Percentiles rank a stretch among this genome's conserved stretches.
Evolutionary conservation across 2,329 filamentous ascomycete genomes (phyloP).

Genomic region (Alternaria novae-zelandiae): DNA sequence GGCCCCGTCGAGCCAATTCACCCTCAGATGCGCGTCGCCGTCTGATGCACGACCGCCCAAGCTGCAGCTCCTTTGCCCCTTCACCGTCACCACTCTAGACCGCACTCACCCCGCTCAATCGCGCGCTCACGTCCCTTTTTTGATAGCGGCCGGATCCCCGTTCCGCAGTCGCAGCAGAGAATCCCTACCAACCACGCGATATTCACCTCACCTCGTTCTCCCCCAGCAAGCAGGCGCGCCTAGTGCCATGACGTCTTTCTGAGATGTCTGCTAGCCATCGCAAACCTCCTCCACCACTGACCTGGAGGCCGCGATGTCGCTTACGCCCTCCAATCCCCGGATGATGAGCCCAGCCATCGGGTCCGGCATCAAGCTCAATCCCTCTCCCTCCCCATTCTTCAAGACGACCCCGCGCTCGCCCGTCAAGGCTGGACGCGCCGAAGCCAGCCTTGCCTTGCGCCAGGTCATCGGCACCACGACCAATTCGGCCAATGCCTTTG

Average conservation of each 20-base stretch:
- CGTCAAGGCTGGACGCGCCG: slow-evolving; percentile 55
- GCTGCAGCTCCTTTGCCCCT: slow-evolving; percentile 10
- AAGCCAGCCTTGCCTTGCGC: slow-evolving; percentile 69
- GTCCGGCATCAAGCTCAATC: slow-evolving; percentile 60
- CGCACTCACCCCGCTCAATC: slow-evolving; percentile 6
- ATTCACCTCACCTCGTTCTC: slow-evolving; percentile 13
- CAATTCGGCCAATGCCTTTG: slow-evolving; percentile 82
- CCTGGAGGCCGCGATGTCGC: slow-evolving; percentile 45
- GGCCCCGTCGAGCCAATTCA: slow-evolving; percentile 9
- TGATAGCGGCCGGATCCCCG: slow-evolving; percentile 9
- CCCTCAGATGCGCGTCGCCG: slow-evolving; percentile 14
- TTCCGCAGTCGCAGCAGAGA: slow-evolving; percentile 13
- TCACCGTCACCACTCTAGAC: neutral
- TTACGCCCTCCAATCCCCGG: slow-evolving; percentile 49
- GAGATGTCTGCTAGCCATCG: slow-evolving; percentile 34
- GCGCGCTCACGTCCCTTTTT: slow-evolving; percentile 3
- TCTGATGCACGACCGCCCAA: slow-evolving; percentile 8
- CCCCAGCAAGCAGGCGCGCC: slow-evolving; percentile 16
- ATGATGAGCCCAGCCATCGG: slow-evolving; percentile 51
- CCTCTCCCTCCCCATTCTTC: slow-evolving; percentile 68
- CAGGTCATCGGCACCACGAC: slow-evolving; percentile 93
- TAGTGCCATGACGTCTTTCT: slow-evolving; percentile 35
- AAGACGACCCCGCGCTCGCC: slow-evolving; percentile 71
- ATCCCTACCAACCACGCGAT: slow-evolving; percentile 25
- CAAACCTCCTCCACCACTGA: slow-evolving; percentile 33